Evolutionary conservation across 371 early-diverging fungal species (phyloP), one percentile per base, ranked within the genome.

Genomic region (Mucor racemosus): DNA sequence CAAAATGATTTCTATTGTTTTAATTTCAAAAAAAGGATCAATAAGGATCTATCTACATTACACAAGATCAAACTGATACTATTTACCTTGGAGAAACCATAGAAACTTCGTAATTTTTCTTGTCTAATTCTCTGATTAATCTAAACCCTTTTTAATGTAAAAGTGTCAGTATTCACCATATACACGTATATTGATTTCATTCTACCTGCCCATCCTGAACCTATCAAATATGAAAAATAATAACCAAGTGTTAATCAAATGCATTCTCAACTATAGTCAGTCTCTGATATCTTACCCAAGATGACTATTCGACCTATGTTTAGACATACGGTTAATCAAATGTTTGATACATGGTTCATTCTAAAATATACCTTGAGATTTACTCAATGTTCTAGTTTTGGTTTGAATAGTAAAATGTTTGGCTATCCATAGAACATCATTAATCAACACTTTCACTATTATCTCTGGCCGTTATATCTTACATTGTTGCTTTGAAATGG

Each of bases 161-260:
- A 26, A 26, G 15, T 55, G 55, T 35, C 0, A 55, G 34, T 38
- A 38, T 4, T 15, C 34, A 4, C 15, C 35, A 55, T 55, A 21
- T 4, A 9, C 21, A 6, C 9, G 26, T 5, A 19, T 41, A 36
- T 33, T 34, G 4, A 10, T 2, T 65, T 26, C 26, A 26, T 26
- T 26, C 3, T 70, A 78, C 81, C 81, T 63, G 82, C 90, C 91
- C 91, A 90, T 19, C 92, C 91, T 14, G 89, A 86, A 6, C 90
- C 91, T 72, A 21, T 39, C 63, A 7, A 11, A 26, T 26, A 9
- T 0, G 21, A 11, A 50, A 10, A 50, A 11, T 26, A 26, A 26
- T 26, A 26, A 26, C 3, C 50, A 50, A 21, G 50, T 0, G 19
- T 50, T 50, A 50, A 50, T 13, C 26, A 50, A 50, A 19, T 19